phyloP scores from a whole-genome alignment of 179 eudicot genomes.

The Sideroxylon spinosum region DNA sequence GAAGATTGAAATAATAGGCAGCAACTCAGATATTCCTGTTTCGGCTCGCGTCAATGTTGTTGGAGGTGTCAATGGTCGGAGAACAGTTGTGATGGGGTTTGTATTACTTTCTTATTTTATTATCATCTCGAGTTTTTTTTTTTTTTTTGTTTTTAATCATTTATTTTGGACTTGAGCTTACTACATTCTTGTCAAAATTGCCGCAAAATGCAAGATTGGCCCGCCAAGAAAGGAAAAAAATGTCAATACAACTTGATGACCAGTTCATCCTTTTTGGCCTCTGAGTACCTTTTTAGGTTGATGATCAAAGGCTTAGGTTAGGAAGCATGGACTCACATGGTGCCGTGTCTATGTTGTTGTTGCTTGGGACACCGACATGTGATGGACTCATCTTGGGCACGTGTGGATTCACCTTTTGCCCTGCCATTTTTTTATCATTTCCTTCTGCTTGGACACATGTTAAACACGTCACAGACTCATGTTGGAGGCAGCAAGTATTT shows the following conservation, averaged over 20 bases:
- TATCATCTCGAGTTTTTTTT: not conserved
- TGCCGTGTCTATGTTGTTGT: too few relatives aligned
- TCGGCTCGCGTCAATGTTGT: constrained; percentile 72
- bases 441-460: too few relatives aligned
- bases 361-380: too few relatives aligned
- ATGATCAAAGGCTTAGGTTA: not conserved
- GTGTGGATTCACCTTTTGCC: too few relatives aligned
- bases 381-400: too few relatives aligned
- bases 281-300: not conserved
- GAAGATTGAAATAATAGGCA: constrained; percentile 68
- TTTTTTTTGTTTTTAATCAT: not conserved
- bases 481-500: too few relatives aligned
- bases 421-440: too few relatives aligned
- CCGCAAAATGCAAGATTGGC: too few relatives aligned
- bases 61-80: constrained; percentile 65
- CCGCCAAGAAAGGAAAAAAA: too few relatives aligned
- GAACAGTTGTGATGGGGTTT: constrained; percentile 64
- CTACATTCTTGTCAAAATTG: not conserved
- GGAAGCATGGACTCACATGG: too few relatives aligned
- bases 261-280: not conserved
- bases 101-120: constrained; percentile 20
- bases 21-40: constrained; percentile 44
- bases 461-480: too few relatives aligned
- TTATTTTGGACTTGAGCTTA: not conserved
- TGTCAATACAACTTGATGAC: not conserved